A percentile compares a stretch with the other conserved stretches of the same genome.
These are phyloP conservation scores for Cyclocybe cylindracea DNA, from an alignment of 768 basidiomycete genomes.

Conservation along the genomic window DNA sequence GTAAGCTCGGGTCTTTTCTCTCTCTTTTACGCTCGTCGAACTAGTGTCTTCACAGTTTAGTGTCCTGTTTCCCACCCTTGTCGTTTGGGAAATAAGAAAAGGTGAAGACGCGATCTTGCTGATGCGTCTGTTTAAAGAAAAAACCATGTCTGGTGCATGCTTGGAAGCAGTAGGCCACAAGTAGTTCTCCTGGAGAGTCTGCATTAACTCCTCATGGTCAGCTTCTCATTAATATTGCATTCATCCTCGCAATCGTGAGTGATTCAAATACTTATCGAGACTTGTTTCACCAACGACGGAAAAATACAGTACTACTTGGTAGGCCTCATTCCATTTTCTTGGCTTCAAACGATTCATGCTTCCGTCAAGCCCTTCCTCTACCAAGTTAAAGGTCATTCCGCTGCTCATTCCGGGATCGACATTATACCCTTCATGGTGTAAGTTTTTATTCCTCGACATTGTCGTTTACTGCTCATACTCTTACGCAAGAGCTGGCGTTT, in stretches of 20 bases:
- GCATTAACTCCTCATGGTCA: too few relatives aligned
- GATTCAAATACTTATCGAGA: too few relatives aligned
- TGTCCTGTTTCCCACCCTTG: not conserved
- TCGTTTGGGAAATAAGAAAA: slow-evolving; percentile 1
- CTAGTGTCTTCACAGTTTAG: not conserved
- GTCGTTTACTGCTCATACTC: too few relatives aligned
- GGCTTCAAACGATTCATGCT: too few relatives aligned
- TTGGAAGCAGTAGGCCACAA: slow-evolving; percentile 1
- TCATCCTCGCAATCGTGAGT: not conserved
- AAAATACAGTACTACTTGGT: too few relatives aligned
- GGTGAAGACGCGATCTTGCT: slow-evolving; percentile 4
- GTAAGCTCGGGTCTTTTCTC: not conserved
- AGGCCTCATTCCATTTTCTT: too few relatives aligned
- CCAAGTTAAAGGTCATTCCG: slow-evolving; percentile 5
- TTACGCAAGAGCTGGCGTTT: too few relatives aligned
- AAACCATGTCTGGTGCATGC: slow-evolving; percentile 2
- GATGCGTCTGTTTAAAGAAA: slow-evolving; percentile 1
- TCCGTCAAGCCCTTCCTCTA: slow-evolving; percentile 5
- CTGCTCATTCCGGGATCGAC: slow-evolving; percentile 8
- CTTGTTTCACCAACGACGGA: too few relatives aligned
- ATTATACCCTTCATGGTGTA: slow-evolving; percentile 7
- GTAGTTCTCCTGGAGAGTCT: not conserved
- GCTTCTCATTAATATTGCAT: not conserved
- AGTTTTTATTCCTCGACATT: not conserved
- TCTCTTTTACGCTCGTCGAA: not conserved